phyloP scores from a whole-genome alignment of 2,329 filamentous ascomycete species.

The Beauveria scarabaeidicola region DNA sequence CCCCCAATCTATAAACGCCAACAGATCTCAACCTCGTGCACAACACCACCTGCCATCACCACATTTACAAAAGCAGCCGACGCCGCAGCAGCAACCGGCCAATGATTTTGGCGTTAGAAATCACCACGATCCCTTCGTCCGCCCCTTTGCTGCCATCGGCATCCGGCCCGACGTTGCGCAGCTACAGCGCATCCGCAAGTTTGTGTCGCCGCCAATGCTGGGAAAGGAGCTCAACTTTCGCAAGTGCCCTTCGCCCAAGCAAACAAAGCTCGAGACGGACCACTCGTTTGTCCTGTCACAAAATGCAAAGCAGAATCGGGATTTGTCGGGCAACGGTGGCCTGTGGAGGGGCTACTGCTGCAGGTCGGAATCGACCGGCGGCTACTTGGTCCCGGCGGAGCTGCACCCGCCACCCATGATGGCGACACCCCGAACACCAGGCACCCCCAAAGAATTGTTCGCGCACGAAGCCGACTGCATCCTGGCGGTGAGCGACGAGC shows the following conservation, averaged over 20 bases:
- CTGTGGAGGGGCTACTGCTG: slow-evolving; percentile 73
- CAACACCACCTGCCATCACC: background rate
- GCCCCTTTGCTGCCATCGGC: slow-evolving; percentile 35
- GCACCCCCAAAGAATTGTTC: slow-evolving; percentile 35
- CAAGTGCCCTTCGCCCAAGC: slow-evolving; percentile 71
- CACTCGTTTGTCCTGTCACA: slow-evolving; percentile 48
- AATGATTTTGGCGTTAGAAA: slow-evolving; percentile 31
- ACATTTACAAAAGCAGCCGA: slow-evolving; percentile 1
- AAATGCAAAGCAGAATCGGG: slow-evolving; percentile 41
- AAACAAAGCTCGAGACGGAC: slow-evolving; percentile 74
- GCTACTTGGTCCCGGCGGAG: slow-evolving; percentile 32
- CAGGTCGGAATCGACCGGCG: slow-evolving; percentile 28
- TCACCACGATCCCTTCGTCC: slow-evolving; percentile 29
- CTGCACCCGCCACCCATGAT: slow-evolving; percentile 41
- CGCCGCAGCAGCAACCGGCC: slow-evolving; percentile 9
- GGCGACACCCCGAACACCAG: slow-evolving; percentile 37
- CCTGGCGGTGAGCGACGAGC: slow-evolving; percentile 32
- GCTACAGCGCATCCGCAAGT: slow-evolving; percentile 40
- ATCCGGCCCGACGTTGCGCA: slow-evolving; percentile 30
- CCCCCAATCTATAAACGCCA: background rate
- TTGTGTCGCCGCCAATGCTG: slow-evolving; percentile 74
- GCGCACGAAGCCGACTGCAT: slow-evolving; percentile 31
- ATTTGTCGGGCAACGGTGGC: slow-evolving; percentile 50
- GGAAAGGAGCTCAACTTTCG: slow-evolving; percentile 75
- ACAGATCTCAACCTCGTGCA: slow-evolving; percentile 10